Evolutionary conservation across 371 early-diverging fungal species (phyloP).

Genomic region (Cokeromyces recurvatus): DNA sequence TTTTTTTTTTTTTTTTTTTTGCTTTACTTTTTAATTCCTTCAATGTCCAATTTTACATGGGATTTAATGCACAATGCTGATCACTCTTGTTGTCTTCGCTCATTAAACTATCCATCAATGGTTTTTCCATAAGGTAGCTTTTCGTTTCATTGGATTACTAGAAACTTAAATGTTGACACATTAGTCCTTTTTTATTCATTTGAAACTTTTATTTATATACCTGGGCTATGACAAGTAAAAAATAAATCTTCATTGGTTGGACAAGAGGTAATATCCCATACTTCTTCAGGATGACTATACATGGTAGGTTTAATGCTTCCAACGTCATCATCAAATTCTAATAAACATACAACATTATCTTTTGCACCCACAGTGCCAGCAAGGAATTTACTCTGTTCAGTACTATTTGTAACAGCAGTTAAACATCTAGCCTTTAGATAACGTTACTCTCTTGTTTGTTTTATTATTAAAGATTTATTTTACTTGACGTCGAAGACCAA

Average conservation of each 20-base stretch:
- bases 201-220: slow-evolving; percentile 16
- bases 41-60: slow-evolving; percentile 8
- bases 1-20: neutral
- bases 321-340: slow-evolving; percentile 73
- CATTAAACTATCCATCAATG: neutral
- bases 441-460: no score
- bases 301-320: slow-evolving; percentile 55
- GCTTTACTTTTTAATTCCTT: slow-evolving; percentile 9
- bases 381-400: slow-evolving; percentile 68
- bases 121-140: slow-evolving; percentile 35
- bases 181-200: neutral
- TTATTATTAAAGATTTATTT: neutral
- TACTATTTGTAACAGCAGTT: slow-evolving; percentile 55
- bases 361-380: slow-evolving; percentile 68
- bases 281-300: slow-evolving; percentile 67
- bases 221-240: slow-evolving; percentile 60
- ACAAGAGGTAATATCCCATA: slow-evolving; percentile 66
- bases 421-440: slow-evolving; percentile 61
- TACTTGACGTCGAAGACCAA: slow-evolving; percentile 71
- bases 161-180: slow-evolving; percentile 9
- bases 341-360: slow-evolving; percentile 58
- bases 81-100: slow-evolving; percentile 16
- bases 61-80: neutral
- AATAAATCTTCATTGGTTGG: slow-evolving; percentile 58
- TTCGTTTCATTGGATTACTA: slow-evolving; percentile 22